Evolutionary conservation across 164 flowering plant genomes (phyloP), one percentile per base, ranked within the genome.

Genomic region (Vitis labrusca): DNA sequence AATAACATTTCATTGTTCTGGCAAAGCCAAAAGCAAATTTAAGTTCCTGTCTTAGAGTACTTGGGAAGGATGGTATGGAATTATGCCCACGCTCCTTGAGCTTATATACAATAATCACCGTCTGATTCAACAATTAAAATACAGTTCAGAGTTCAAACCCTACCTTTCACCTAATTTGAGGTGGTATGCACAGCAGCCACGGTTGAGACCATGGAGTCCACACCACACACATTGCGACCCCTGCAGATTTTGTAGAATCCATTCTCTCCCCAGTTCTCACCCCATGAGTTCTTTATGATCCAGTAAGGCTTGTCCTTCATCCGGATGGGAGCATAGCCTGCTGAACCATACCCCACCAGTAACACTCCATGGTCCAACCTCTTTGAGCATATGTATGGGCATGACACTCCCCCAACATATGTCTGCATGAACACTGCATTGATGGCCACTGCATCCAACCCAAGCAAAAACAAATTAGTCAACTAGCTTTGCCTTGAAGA

Each of bases 201-300:
- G 17, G 90, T 79, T 0, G 98, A 94, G 59, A 94, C 98, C 97
- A 94, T 88, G 65, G 97, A 87, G 66, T 91, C 97, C 9, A 94
- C 94, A 0, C 98, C 98, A 70, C 98, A 92, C 14, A 89, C 50
- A 63, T 92, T 86, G 71, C 76, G 89, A 56, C 98, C 99, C 73
- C 85, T 89, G 90, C 99, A 94, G 77, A 94, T 88, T 69, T 90
- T 89, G 86, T 94, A 94, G 79, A 77, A 94, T 8, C 98, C 98
- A 0, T 82, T 69, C 84, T 94, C 98, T 53, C 98, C 98, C 98
- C 98, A 94, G 55, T 1, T 78, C 59, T 76, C 89, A n/a, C 98
- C 98, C 97, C 98, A 93, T 0, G 98, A 93, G 75, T 93, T 93
- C 94, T 93, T 93, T 9, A 93, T 86, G 81, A 93, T 89, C 98